A percentile compares a stretch with the other conserved stretches of the same genome.
phyloP scores from a whole-genome alignment of 2,329 filamentous ascomycete genomes.

The Cladosporium phlei region DNA sequence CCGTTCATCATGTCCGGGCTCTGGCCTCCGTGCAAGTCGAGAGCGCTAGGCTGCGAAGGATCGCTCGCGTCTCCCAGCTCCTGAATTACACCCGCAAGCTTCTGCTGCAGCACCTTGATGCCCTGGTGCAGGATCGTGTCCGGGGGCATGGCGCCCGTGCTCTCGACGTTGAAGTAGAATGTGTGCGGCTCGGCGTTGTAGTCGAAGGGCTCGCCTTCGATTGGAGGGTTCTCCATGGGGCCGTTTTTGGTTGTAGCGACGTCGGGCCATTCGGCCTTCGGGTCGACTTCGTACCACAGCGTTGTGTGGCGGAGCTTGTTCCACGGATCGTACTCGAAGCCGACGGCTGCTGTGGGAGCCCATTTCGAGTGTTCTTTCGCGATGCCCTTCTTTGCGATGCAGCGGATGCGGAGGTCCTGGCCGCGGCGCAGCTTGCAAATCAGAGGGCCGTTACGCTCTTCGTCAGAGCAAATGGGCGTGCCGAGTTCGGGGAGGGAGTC shows the following conservation, averaged over 20 bases:
- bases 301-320: constrained; percentile 92
- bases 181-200: constrained; percentile 72
- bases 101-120: constrained; percentile 82
- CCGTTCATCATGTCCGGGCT: constrained; percentile 52
- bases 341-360: constrained; percentile 86
- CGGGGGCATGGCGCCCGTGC: constrained; percentile 79
- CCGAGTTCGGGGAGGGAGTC: constrained; percentile 51
- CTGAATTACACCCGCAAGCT: constrained; percentile 75
- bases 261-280: constrained; percentile 31
- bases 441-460: constrained; percentile 73
- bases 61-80: constrained; percentile 55
- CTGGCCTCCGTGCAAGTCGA: constrained; percentile 45
- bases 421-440: constrained; percentile 86
- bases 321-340: constrained; percentile 96
- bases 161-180: constrained; percentile 94
- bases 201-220: constrained; percentile 83
- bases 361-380: constrained; percentile 99
- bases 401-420: constrained; percentile 85
- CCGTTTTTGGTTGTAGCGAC: constrained; percentile 59
- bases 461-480: constrained; percentile 76
- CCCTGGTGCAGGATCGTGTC: constrained; percentile 85
- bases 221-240: constrained; percentile 70
- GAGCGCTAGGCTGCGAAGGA: constrained; percentile 53
- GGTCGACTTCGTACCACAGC: constrained; percentile 88
- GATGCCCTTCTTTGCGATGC: constrained; percentile 96